phyloP scores from a whole-genome alignment of 2,329 filamentous ascomycete genomes.

The Ceratocystis smalleyi region DNA sequence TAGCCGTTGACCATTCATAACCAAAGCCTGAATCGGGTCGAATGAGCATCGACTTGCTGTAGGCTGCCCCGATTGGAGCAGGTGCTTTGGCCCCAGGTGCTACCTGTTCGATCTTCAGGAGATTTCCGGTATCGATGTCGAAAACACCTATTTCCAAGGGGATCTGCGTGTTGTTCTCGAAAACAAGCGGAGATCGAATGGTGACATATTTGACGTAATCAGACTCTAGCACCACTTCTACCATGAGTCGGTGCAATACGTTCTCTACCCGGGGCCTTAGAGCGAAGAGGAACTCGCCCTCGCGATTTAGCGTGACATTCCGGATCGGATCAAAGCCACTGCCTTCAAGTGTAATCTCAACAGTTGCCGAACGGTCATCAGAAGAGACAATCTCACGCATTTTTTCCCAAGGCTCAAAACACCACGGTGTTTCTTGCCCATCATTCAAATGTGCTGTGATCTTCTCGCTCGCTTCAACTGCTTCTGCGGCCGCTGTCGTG shows the following conservation, averaged over 20 bases:
- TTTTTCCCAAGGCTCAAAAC: conserved; percentile 91
- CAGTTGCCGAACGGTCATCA: conserved; percentile 63
- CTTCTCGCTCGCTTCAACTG: conserved; percentile 21
- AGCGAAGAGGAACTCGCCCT: conserved; percentile 82
- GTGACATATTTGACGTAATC: conserved; percentile 99
- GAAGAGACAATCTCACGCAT: conserved; percentile 85
- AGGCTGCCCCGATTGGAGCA: conserved; percentile 82
- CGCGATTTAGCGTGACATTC: conserved; percentile 79
- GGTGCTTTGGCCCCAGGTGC: conserved; percentile 79
- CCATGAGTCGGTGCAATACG: conserved; percentile 73
- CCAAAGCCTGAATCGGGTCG: conserved; percentile 92
- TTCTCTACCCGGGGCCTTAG: conserved; percentile 75
- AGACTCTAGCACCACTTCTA: conserved; percentile 76
- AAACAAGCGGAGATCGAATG: conserved; percentile 72
- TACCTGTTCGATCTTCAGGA: conserved; percentile 97
- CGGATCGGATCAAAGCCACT: conserved; percentile 87
- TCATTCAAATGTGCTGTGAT: conserved; percentile 66
- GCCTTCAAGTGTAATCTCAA: conserved; percentile 72
- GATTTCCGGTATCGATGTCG: conserved; percentile 68
- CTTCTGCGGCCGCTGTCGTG: conserved; percentile 28
- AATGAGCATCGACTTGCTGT: conserved; percentile 72
- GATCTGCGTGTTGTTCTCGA: conserved; percentile 95
- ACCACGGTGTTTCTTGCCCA: conserved; percentile 84
- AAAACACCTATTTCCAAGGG: conserved; percentile 87
- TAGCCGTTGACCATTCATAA: conserved; percentile 84